These are phyloP conservation scores for Xylariaceae sp. DNA, from an alignment of 2,329 filamentous ascomycete species.

Conservation along the genomic window DNA sequence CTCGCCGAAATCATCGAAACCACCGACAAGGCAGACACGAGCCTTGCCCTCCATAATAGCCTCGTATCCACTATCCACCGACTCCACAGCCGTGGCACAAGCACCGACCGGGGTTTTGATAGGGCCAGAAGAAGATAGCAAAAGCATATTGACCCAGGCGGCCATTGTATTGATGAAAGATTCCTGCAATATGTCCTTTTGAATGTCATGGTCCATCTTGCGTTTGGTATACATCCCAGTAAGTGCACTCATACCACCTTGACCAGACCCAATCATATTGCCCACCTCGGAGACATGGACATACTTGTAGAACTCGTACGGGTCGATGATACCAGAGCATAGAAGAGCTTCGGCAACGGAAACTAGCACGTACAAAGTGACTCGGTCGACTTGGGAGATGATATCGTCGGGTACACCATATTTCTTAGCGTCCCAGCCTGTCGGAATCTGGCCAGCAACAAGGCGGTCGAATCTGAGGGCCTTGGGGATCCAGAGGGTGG, in stretches of 20 bases:
- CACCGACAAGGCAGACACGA: slow-evolving; percentile 94
- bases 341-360: slow-evolving; percentile 91
- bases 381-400: slow-evolving; percentile 94
- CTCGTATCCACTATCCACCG: slow-evolving; percentile 95
- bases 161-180: slow-evolving; percentile 99
- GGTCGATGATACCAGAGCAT: slow-evolving; percentile 93
- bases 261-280: slow-evolving; percentile 97
- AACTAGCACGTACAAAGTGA: slow-evolving; percentile 92
- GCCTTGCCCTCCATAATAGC: slow-evolving; percentile 99
- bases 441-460: slow-evolving; percentile 94
- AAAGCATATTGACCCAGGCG: slow-evolving; percentile 99
- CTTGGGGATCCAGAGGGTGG: slow-evolving; percentile 93
- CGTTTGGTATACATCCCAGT: slow-evolving; percentile 98
- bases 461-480: slow-evolving; percentile 95
- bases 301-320: slow-evolving; percentile 99
- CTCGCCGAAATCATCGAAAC: slow-evolving; percentile 98
- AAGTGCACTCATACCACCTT: slow-evolving; percentile 90
- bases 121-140: slow-evolving; percentile 93
- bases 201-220: slow-evolving; percentile 93
- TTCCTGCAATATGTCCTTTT: slow-evolving; percentile 98
- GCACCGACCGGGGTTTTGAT: slow-evolving; percentile 99
- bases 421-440: slow-evolving; percentile 93
- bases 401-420: slow-evolving; percentile 98
- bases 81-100: slow-evolving; percentile 96
- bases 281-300: slow-evolving; percentile 97